Conservation (phyloP, 1,284 basidiomycete genomes). For the Tilletia setariae region DNA sequence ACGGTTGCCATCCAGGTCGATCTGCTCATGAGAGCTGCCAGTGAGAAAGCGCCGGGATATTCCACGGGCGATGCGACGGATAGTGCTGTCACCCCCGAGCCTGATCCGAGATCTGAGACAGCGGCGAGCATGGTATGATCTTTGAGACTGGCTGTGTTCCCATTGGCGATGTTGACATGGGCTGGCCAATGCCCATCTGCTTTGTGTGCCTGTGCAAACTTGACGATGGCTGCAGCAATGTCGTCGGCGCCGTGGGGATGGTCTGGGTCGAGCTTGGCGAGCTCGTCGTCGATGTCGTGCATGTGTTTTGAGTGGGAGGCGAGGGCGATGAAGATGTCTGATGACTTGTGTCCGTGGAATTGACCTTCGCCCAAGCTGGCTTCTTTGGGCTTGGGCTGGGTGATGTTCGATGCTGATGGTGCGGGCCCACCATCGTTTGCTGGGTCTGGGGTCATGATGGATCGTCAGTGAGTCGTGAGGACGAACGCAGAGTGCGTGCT, state of each 20-base stretch:
- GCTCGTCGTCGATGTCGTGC: conserved; percentile 24
- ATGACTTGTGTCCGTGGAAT: conserved; percentile 28
- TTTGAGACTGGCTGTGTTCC: not conserved
- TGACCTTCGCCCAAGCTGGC: too few species aligned
- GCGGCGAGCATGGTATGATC: conserved; percentile 2
- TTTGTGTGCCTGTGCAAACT: conserved; percentile 29
- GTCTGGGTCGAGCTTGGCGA: conserved; percentile 11
- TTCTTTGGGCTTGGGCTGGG: not conserved
- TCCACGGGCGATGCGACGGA: not conserved
- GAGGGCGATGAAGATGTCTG: conserved; percentile 31
- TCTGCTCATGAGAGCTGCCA: conserved; percentile 23
- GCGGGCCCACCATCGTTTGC: too few species aligned
- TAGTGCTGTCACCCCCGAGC: conserved; percentile 1
- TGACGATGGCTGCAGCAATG: conserved; percentile 33
- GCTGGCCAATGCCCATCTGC: conserved; percentile 22
- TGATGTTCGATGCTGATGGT: not conserved
- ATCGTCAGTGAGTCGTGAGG: too few species aligned
- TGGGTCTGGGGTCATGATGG: too few species aligned
- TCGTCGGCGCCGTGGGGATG: conserved; percentile 30
- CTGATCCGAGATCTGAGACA: not conserved
- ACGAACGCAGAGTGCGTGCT: too few species aligned
- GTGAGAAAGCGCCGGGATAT: conserved; percentile 22
- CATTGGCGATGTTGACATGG: conserved; percentile 17
- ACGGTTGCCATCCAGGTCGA: conserved; percentile 33
- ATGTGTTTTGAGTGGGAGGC: conserved; percentile 29